A percentile compares a stretch with the other conserved stretches of the same genome.
Conservation (phyloP, 306 rosid species). For the Albizia julibrissin region DNA sequence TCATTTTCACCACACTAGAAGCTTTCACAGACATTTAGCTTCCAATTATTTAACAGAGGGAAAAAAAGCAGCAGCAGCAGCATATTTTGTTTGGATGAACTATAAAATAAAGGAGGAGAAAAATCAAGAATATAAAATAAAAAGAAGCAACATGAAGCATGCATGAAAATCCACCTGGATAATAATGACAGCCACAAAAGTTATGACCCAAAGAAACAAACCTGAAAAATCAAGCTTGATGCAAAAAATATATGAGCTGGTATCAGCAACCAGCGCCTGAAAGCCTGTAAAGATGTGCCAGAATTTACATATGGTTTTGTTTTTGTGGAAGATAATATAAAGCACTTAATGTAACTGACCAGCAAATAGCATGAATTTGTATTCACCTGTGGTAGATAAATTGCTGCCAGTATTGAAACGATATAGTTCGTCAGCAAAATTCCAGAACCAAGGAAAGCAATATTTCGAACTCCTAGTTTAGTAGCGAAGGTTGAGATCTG, state of each 20-base stretch:
- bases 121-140: conserved; percentile 8
- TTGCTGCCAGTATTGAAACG: conserved; percentile 68
- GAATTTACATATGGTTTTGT: conserved; percentile 11
- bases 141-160: background rate
- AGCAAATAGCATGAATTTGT: conserved; percentile 14
- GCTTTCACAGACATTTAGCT: too few relatives aligned
- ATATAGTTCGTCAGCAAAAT: conserved; percentile 80
- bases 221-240: conserved; percentile 76
- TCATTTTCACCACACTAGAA: too few relatives aligned
- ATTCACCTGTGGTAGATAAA: conserved; percentile 82
- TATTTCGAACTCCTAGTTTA: conserved; percentile 87
- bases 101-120: conserved; percentile 1
- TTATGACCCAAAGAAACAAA: conserved; percentile 36
- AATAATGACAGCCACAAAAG: conserved; percentile 3
- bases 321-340: background rate
- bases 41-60: background rate
- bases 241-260: conserved; percentile 77
- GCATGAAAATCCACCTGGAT: conserved; percentile 21
- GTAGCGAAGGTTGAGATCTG: conserved; percentile 94
- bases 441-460: conserved; percentile 91
- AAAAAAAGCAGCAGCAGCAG: background rate
- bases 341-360: background rate
- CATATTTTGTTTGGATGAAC: conserved; percentile 2
- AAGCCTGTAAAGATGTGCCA: conserved; percentile 64
- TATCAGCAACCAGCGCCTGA: conserved; percentile 74